Percentiles rank a stretch among this genome's conserved stretches.
Evolutionary conservation across 176 grass and related monocot species (phyloP).

Genomic region (Musa beccarii): DNA sequence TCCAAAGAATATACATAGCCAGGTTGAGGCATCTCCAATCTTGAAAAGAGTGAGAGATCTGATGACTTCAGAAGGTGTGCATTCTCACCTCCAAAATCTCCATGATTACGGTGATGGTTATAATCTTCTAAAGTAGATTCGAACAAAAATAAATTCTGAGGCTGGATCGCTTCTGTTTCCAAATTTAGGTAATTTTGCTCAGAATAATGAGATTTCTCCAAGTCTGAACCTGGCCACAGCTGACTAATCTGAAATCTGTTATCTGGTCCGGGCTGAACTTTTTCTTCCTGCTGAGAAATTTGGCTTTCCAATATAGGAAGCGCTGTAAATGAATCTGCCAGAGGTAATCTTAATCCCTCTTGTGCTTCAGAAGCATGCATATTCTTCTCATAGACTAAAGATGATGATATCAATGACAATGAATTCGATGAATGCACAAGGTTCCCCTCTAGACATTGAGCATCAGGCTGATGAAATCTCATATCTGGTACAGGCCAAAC

Average conservation of each 20-base stretch:
- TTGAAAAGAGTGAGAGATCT: constrained; percentile 40
- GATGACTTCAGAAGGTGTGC: constrained; percentile 18
- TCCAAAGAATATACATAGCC: constrained; percentile 51
- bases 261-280: neutral
- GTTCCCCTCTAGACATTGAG: constrained; percentile 17
- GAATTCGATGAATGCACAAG: constrained; percentile 12
- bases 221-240: constrained; percentile 6
- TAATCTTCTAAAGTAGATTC: constrained; percentile 9
- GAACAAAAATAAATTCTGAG: neutral
- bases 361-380: constrained; percentile 10
- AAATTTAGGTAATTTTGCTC: constrained; percentile 19
- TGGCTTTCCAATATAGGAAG: constrained; percentile 17
- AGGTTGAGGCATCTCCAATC: constrained; percentile 53
- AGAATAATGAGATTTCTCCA: constrained; percentile 28
- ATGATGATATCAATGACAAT: constrained; percentile 1
- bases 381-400: constrained; percentile 23
- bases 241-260: neutral
- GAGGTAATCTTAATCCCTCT: neutral
- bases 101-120: constrained; percentile 18
- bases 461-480: neutral
- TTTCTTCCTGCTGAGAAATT: neutral
- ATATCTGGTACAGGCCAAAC: neutral
- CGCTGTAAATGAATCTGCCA: constrained; percentile 10
- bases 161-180: constrained; percentile 27
- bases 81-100: constrained; percentile 23